Evolutionary conservation across 768 basidiomycete genomes (phyloP).

Genomic region (Pleurotus tuoliensis): DNA sequence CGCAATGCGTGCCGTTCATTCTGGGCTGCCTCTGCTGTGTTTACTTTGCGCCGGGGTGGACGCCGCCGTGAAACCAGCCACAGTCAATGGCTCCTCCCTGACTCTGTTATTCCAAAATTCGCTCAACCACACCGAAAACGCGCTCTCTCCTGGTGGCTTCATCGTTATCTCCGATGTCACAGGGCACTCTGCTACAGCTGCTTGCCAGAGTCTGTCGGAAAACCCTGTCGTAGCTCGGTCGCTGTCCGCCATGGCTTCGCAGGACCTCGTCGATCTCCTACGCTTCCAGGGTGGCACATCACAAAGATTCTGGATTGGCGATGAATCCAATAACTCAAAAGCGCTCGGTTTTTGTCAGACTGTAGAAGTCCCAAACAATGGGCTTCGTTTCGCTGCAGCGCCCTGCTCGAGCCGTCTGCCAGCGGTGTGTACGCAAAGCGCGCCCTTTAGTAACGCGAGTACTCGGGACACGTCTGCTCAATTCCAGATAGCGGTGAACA

Average conservation of each 20-base stretch:
- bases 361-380: constrained; percentile 8
- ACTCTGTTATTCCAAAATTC: constrained; percentile 29
- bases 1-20: too few relatives aligned
- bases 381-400: constrained; percentile 15
- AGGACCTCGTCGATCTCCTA: background rate
- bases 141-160: constrained; percentile 16
- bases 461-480: constrained; percentile 17
- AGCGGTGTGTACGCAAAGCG: constrained; percentile 25
- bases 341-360: constrained; percentile 16
- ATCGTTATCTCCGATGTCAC: background rate
- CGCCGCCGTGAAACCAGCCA: background rate
- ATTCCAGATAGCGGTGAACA: constrained; percentile 22
- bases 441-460: constrained; percentile 23
- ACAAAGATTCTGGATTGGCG: background rate
- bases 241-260: background rate
- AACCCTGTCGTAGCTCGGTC: background rate
- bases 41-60: background rate
- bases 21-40: background rate
- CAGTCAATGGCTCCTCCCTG: constrained; percentile 8
- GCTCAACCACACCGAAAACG: constrained; percentile 16
- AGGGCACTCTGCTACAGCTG: constrained; percentile 18
- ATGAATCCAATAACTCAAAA: constrained; percentile 14
- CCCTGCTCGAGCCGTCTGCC: constrained; percentile 17
- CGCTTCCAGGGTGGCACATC: background rate
- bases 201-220: constrained; percentile 1